Evolutionary conservation across 257 asterid species (phyloP).

Genomic region (Fraxinus excelsior): DNA sequence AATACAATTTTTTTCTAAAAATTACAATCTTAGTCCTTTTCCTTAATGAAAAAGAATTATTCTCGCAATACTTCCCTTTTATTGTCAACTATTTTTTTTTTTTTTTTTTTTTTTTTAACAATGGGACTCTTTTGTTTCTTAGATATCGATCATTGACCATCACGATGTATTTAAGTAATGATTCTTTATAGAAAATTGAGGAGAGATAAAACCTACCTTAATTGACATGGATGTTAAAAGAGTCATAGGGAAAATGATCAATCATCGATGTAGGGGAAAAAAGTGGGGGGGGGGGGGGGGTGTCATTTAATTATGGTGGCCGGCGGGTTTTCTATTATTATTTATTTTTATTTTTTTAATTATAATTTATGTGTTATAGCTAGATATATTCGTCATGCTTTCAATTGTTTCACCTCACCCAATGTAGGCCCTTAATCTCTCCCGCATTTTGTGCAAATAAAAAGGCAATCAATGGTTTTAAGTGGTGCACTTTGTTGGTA

Average conservation of each 20-base stretch:
- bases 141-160: neutral
- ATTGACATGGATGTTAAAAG: neutral
- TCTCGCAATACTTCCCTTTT: too few relatives aligned
- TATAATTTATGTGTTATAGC: neutral
- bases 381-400: neutral
- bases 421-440: neutral
- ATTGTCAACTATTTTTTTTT: too few relatives aligned
- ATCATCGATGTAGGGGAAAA: neutral
- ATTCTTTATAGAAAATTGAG: too few relatives aligned
- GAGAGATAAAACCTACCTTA: neutral
- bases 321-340: too few relatives aligned
- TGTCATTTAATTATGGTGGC: neutral
- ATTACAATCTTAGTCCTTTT: too few relatives aligned
- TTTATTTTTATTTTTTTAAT: too few relatives aligned
- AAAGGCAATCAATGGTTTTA: too few relatives aligned
- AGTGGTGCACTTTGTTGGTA: neutral
- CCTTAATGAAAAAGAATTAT: too few relatives aligned
- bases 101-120: too few relatives aligned
- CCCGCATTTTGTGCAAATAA: neutral
- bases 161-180: neutral
- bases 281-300: too few relatives aligned
- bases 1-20: too few relatives aligned
- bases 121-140: too few relatives aligned
- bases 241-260: neutral
- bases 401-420: neutral